A percentile compares a stretch with the other conserved stretches of the same genome.
Evolutionary conservation across 1,284 basidiomycete genomes (phyloP).

Genomic region (Cutaneotrichosporon spelunceum): DNA sequence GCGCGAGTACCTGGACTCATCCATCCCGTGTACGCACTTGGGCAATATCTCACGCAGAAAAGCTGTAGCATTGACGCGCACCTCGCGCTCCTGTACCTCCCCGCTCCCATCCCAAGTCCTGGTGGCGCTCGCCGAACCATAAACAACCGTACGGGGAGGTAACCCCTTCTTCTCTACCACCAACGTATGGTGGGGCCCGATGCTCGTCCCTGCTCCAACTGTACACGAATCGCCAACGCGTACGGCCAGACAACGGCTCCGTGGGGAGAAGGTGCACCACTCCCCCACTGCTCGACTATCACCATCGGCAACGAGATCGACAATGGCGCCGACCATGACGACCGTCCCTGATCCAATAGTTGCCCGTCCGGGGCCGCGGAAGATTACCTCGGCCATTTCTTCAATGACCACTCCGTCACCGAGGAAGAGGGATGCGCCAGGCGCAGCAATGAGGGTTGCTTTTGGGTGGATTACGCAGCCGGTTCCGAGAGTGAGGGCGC

Average conservation of each 20-base stretch:
- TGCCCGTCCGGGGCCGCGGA: slow-evolving; percentile 64
- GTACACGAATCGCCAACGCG: slow-evolving; percentile 17
- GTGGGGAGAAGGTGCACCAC: slow-evolving; percentile 16
- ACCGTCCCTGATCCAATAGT: slow-evolving; percentile 85
- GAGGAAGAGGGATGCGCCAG: slow-evolving; percentile 74
- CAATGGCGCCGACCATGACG: slow-evolving; percentile 87
- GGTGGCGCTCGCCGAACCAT: slow-evolving; percentile 68
- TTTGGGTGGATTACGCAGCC: slow-evolving; percentile 91
- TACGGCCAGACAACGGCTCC: slow-evolving; percentile 13
- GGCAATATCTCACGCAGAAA: slow-evolving; percentile 86
- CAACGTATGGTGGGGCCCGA: background rate
- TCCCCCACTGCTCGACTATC: slow-evolving; percentile 7
- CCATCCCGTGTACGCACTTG: slow-evolving; percentile 56
- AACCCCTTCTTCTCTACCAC: slow-evolving; percentile 46
- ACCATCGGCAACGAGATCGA: slow-evolving; percentile 44
- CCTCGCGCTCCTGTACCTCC: slow-evolving; percentile 73
- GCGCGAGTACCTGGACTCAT: too few species aligned
- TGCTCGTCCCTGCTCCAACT: slow-evolving; percentile 9
- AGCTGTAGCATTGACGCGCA: slow-evolving; percentile 80
- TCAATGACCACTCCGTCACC: slow-evolving; percentile 87
- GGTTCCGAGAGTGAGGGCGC: slow-evolving; percentile 81
- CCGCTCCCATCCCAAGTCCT: slow-evolving; percentile 82
- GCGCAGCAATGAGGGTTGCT: slow-evolving; percentile 78
- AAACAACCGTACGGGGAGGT: slow-evolving; percentile 80
- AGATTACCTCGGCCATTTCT: slow-evolving; percentile 81